Percentiles rank a stretch among this genome's conserved stretches.
Evolutionary conservation across 495 filamentous ascomycete species (phyloP).

Genomic region (Penicillium dipodomyicola): DNA sequence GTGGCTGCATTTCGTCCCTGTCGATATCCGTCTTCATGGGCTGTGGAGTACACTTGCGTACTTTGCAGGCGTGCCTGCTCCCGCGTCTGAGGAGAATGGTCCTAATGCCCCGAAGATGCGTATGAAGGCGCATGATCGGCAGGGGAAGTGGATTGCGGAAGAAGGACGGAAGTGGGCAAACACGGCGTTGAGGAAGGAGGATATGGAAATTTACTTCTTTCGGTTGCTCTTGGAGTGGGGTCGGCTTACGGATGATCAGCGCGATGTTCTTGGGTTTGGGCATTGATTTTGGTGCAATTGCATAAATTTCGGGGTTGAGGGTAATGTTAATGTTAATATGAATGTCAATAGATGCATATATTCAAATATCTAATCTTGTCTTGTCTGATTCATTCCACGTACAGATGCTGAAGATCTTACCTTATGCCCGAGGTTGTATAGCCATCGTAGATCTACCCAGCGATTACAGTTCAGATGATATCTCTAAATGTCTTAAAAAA

Average conservation of each 20-base stretch:
- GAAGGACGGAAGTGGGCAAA: constrained; percentile 63
- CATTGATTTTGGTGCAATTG: too few relatives aligned
- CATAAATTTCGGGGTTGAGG: constrained; percentile 41
- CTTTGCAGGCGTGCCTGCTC: constrained; percentile 47
- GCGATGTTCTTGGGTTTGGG: constrained; percentile 58
- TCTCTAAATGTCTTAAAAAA: neutral
- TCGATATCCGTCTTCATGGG: constrained; percentile 66
- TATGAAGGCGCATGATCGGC: constrained; percentile 42
- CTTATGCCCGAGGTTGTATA: neutral
- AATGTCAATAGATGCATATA: constrained; percentile 6
- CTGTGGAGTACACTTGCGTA: constrained; percentile 65
- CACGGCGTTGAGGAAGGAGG: constrained; percentile 67
- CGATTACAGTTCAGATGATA: neutral
- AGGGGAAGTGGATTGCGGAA: constrained; percentile 63
- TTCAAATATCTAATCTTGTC: neutral
- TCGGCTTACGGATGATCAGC: constrained; percentile 58
- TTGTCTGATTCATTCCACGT: neutral
- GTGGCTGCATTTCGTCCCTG: constrained; percentile 76
- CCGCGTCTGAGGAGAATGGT: constrained; percentile 6
- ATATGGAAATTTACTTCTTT: constrained; percentile 84
- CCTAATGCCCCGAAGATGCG: constrained; percentile 13
- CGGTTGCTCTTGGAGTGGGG: constrained; percentile 75
- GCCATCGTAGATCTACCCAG: neutral
- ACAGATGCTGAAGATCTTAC: neutral
- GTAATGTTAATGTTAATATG: constrained; percentile 6